Evolutionary conservation across 2,329 filamentous ascomycete species (phyloP), one percentile per base, ranked within the genome.

Genomic region (Colletotrichum higginsianum): DNA sequence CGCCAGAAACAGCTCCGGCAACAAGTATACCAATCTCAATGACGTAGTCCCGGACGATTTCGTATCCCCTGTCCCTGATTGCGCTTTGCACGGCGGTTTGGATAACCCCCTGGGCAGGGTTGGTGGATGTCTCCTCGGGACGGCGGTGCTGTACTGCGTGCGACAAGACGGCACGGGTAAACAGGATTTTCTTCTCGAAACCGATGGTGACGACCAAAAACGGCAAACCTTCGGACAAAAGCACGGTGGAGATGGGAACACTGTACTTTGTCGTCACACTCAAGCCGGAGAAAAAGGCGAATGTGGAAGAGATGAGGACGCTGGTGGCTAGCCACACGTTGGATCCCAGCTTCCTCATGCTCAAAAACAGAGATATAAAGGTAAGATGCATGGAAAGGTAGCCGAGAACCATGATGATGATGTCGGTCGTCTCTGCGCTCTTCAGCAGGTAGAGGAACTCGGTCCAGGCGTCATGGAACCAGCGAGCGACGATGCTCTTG

Each of bases 141-240:
- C 84, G 86, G 71, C 92, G 92, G 77, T 93, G 90, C 81, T 95
- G 92, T 60, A 97, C 85, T 4, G 95, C 94, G 72, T 96, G 95
- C 18, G 93, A 95, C 49, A 99, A 88, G 35, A 99, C 96, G 50
- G 96, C 95, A 77, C 95, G 94, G 56, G 96, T 99, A 56, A 99
- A 89, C 71, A 96, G 93, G 79, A 98, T 99, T 71, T 97, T 96
- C 87, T 99, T 99, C 85, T 99, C 96, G 75, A 99, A 99, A 2
- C 96, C 96, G 78, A 99, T 96, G 4, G 95, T 98, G 62, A 98
- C 95, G n/a, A 99, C 96, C 68, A 99, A 84, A 85, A 99, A 99
- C 0, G 96, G 96, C 13, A 99, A 87, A 9, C 96, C 96, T 82
- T 99, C 96, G 5, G 96, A 98, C 5, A 99, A 87, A 46, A 99